Conservation (phyloP, 1,284 basidiomycete species). For the Malassezia sympodialis region DNA sequence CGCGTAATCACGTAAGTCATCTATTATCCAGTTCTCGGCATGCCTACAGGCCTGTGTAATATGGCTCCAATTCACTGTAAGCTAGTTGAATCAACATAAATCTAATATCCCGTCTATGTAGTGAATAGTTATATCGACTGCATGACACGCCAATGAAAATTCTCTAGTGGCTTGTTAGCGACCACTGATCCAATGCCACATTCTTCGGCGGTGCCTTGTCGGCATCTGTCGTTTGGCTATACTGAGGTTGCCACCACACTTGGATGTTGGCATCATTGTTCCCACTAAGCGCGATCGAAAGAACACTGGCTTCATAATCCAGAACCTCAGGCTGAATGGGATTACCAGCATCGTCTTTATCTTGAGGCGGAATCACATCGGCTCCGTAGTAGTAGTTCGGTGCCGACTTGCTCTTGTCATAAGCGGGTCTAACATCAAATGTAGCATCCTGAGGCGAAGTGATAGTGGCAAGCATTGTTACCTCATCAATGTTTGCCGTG, state of each 20-base stretch:
- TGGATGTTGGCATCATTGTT: slow-evolving; percentile 50
- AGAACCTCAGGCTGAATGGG: slow-evolving; percentile 11
- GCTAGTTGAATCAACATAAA: not conserved
- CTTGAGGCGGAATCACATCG: slow-evolving; percentile 56
- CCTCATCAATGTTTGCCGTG: not conserved
- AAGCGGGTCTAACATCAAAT: slow-evolving; percentile 20
- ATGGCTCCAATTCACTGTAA: no score
- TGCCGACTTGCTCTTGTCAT: slow-evolving; percentile 12
- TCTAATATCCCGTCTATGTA: not conserved
- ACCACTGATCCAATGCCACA: slow-evolving; percentile 37
- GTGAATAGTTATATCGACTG: not conserved
- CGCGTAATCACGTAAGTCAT: not conserved
- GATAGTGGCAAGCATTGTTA: slow-evolving; percentile 53
- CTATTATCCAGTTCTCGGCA: not conserved
- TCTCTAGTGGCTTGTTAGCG: slow-evolving; percentile 37
- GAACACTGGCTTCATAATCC: slow-evolving; percentile 60
- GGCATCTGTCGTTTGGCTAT: slow-evolving; percentile 22
- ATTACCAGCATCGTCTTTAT: slow-evolving; percentile 17
- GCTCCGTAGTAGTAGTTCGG: slow-evolving; percentile 51
- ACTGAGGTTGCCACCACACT: slow-evolving; percentile 48
- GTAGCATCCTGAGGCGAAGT: slow-evolving; percentile 57
- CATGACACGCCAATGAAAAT: not conserved
- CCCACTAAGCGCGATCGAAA: slow-evolving; percentile 59
- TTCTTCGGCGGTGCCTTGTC: slow-evolving; percentile 33
- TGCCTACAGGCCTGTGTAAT: no score